Evolutionary conservation across 306 rosid species (phyloP).

Genomic region (Pueraria montana): DNA sequence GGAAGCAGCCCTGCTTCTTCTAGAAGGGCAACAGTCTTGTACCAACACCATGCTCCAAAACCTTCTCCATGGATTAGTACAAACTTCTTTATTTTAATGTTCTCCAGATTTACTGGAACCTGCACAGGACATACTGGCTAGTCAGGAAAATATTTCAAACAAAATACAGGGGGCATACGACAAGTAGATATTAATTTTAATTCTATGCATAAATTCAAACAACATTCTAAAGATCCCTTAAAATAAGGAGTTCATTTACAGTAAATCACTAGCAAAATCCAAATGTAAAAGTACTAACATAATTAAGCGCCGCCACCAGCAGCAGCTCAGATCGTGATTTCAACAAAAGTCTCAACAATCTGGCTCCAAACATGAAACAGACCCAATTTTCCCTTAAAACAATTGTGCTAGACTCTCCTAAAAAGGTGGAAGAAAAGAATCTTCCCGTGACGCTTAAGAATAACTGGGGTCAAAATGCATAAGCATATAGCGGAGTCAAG

Average conservation of each 20-base stretch:
- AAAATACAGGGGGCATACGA: constrained; percentile 14
- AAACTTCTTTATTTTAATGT: constrained; percentile 70
- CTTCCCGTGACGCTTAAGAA: not conserved
- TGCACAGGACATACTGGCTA: constrained; percentile 43
- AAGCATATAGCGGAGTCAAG: constrained; percentile 15
- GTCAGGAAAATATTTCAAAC: not conserved
- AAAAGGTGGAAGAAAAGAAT: not conserved
- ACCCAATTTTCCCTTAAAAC: constrained; percentile 17
- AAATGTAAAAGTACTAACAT: constrained; percentile 8
- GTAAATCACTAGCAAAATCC: constrained; percentile 28
- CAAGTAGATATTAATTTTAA: constrained; percentile 21
- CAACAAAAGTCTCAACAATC: constrained; percentile 3
- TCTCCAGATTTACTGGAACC: constrained; percentile 71
- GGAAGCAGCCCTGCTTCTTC: constrained; percentile 89
- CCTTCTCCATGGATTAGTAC: constrained; percentile 93
- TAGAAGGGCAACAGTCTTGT: constrained; percentile 83
- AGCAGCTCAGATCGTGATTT: constrained; percentile 19
- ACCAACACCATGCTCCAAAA: constrained; percentile 99
- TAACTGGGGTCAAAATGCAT: constrained; percentile 11
- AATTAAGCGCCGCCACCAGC: constrained; percentile 31
- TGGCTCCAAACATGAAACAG: constrained; percentile 28
- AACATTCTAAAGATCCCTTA: not conserved
- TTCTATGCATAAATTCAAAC: constrained; percentile 5
- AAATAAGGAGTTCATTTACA: constrained; percentile 6
- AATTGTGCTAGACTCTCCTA: constrained; percentile 13